phyloP scores from a whole-genome alignment of 306 rosid species.

The Dicorynia guianensis region DNA sequence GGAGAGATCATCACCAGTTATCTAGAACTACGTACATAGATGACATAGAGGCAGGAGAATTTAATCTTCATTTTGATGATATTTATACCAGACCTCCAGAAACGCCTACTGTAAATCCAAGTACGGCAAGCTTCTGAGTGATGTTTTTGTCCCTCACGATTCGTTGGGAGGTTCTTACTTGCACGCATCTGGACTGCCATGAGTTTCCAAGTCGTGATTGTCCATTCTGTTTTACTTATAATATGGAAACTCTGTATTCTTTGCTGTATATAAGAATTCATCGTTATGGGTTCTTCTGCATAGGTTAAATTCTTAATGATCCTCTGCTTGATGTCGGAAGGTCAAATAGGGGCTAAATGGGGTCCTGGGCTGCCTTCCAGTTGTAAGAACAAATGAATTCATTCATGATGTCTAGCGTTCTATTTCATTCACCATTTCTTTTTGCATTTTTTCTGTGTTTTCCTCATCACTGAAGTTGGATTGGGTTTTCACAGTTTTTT shows the following conservation, averaged over 20 bases:
- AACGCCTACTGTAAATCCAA: constrained; percentile 50
- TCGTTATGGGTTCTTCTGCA: too few relatives aligned
- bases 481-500: not conserved
- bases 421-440: not conserved
- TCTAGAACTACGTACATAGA: constrained; percentile 56
- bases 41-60: constrained; percentile 67
- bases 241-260: constrained; percentile 61
- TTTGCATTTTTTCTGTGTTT: not conserved
- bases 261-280: constrained; percentile 75
- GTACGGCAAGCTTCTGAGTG: constrained; percentile 49
- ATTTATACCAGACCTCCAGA: constrained; percentile 69
- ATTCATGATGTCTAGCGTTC: constrained; percentile 1
- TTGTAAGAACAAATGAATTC: constrained; percentile 35
- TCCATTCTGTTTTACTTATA: constrained; percentile 28
- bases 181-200: constrained; percentile 40
- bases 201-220: constrained; percentile 47
- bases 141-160: constrained; percentile 44
- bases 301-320: constrained; percentile 41
- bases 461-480: not conserved
- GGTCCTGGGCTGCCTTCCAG: constrained; percentile 33
- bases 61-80: constrained; percentile 80
- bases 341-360: constrained; percentile 15
- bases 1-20: constrained; percentile 52
- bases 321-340: constrained; percentile 44
- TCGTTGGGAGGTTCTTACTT: constrained; percentile 54